Base-by-base conservation (phyloP, 441 rosid species). In the Daphne laureola region DNA sequence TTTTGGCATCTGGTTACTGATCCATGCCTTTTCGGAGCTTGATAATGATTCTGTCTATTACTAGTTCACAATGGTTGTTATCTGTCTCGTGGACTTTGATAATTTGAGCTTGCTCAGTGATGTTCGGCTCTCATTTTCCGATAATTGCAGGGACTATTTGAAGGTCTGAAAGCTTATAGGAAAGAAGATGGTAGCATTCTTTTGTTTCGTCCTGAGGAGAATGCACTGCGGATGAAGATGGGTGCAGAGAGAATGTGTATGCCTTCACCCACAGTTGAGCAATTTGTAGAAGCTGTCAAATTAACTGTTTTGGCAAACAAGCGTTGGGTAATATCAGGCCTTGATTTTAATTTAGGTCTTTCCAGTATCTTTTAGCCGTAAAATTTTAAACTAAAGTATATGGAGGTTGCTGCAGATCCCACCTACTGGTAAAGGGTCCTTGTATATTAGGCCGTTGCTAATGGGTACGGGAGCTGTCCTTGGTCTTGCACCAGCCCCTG, bases 231-330 rank as follows among this genome's bases (percentile, higher is more conserved):
- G 51, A 73, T 84, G 92, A 74, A 76, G 64, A 59, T 59, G 66
- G 92, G 92, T 49, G 92, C 92, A 13, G 92, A 81, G 50, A 72
- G 87, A 56, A 81, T 84, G 87, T 81, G 87, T 68, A 84, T 84
- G 92, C 86, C 86, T 17, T 69, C 92, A 43, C 92, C 92, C 12
- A 75, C 78, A 5, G 61, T 81, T 53, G 81, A 81, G 16, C 82
- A 84, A 67, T 84, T 81, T 67, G 73, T 84, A 13, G 78, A 81
- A 70, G 92, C 92, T 57, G 81, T 84, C 43, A 79, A 73, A 72
- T 67, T 54, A 48, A 77, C 79, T 55, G 87, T 81, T 40, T 60
- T 81, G 64, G 87, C 92, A 12, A 84, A 84, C 78, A 81, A 73
- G 72, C 86, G 82, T 15, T 84, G 87, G 87, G 92, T 84, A 77